Conservation (phyloP, 2,329 filamentous ascomycete species). For the Penicillium sp. region DNA sequence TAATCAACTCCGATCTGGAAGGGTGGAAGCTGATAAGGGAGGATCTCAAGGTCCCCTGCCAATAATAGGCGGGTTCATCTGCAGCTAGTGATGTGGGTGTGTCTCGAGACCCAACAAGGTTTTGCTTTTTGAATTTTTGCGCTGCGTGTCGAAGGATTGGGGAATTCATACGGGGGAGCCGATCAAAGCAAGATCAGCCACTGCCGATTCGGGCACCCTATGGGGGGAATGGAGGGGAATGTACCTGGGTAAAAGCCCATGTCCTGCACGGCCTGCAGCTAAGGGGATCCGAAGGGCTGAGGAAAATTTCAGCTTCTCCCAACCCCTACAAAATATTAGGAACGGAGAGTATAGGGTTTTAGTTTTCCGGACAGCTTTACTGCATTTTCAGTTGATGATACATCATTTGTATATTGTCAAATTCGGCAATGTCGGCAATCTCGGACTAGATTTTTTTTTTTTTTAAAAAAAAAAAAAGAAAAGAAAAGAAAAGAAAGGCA, state of each 20-base stretch:
- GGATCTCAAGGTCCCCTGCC: conserved; percentile 13
- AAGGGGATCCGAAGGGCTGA: conserved; percentile 5
- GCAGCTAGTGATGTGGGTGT: conserved; percentile 10
- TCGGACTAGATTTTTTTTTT: background rate
- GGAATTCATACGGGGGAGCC: conserved; percentile 11
- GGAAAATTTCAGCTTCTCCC: background rate
- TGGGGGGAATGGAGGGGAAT: conserved; percentile 10
- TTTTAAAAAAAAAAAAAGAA: no score
- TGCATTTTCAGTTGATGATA: background rate
- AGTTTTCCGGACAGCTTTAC: background rate
- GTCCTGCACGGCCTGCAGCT: conserved; percentile 12
- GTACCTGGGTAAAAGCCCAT: conserved; percentile 12
- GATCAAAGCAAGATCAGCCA: conserved; percentile 22
- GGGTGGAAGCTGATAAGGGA: conserved; percentile 7
- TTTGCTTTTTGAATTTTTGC: conserved; percentile 2
- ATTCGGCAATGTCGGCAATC: background rate
- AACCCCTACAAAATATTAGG: background rate
- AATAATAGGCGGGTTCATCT: conserved; percentile 12
- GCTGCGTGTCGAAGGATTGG: conserved; percentile 12
- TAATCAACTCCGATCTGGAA: conserved; percentile 9
- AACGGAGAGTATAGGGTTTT: background rate
- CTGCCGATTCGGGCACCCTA: conserved; percentile 17
- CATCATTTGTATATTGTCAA: background rate
- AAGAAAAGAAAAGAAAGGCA: background rate
- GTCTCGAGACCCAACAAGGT: conserved; percentile 13